phyloP scores from a whole-genome alignment of 768 basidiomycete species.

The Suillus ampliporus region DNA sequence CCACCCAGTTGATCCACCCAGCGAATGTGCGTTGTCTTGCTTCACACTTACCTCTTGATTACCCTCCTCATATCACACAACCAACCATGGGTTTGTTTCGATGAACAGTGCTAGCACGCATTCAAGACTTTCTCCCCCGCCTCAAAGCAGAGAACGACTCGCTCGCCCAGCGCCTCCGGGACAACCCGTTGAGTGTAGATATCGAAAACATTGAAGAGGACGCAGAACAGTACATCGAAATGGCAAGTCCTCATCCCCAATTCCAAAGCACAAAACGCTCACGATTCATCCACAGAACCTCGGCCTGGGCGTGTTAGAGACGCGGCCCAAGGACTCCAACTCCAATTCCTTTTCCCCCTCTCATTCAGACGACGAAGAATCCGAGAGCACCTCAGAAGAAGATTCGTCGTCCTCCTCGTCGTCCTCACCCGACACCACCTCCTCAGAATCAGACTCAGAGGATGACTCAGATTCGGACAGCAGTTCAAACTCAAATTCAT shows the following conservation, averaged over 20 bases:
- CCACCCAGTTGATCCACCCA: constrained; percentile 47
- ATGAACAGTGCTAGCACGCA: constrained; percentile 63
- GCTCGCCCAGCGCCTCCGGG: constrained; percentile 50
- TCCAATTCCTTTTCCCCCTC: constrained; percentile 3
- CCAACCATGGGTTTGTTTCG: background rate
- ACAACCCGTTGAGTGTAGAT: constrained; percentile 64
- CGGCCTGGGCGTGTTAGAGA: constrained; percentile 67
- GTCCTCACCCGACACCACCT: constrained; percentile 9
- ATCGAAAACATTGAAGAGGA: constrained; percentile 64
- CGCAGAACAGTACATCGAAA: constrained; percentile 65
- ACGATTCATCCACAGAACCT: constrained; percentile 52
- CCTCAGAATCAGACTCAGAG: constrained; percentile 1
- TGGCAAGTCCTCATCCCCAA: constrained; percentile 47
- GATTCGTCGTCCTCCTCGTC: background rate
- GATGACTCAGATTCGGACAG: constrained; percentile 22
- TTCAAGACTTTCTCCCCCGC: constrained; percentile 71
- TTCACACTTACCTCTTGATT: background rate
- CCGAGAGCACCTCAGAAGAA: constrained; percentile 6
- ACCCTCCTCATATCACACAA: constrained; percentile 7
- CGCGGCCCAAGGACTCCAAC: constrained; percentile 18
- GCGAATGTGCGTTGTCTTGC: constrained; percentile 49
- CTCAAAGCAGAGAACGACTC: constrained; percentile 67
- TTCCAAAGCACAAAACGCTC: background rate
- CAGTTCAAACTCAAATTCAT: constrained; percentile 21
- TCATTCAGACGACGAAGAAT: constrained; percentile 9